These are phyloP conservation scores for Penicillium sp. DNA, from an alignment of 2,329 filamentous ascomycete species.

Conservation along the genomic window DNA sequence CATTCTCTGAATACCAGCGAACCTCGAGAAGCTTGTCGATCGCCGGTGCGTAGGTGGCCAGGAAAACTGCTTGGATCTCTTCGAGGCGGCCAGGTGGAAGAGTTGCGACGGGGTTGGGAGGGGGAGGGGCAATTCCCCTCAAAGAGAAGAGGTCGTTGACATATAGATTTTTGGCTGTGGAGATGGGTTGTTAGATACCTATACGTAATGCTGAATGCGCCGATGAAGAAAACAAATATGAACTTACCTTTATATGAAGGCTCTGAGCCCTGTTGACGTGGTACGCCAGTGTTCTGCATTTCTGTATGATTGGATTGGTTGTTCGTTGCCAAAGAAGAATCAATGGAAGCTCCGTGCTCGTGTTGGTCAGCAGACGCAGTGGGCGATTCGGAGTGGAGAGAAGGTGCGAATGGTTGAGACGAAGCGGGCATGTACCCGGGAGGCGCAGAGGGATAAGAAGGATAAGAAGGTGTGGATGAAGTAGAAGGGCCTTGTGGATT, in stretches of 20 bases:
- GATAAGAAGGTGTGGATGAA: slow-evolving; percentile 30
- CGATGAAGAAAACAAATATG: background rate
- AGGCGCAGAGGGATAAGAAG: slow-evolving; percentile 39
- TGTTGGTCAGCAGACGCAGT: slow-evolving; percentile 46
- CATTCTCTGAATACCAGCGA: slow-evolving; percentile 69
- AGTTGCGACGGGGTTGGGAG: slow-evolving; percentile 52
- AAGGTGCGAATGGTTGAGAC: slow-evolving; percentile 41
- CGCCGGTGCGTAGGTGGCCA: slow-evolving; percentile 71
- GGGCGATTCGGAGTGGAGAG: slow-evolving; percentile 38
- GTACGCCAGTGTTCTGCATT: slow-evolving; percentile 34
- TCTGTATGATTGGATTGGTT: slow-evolving; percentile 33
- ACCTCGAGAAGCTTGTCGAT: slow-evolving; percentile 78
- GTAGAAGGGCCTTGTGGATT: slow-evolving; percentile 39
- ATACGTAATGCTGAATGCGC: background rate
- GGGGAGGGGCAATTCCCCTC: slow-evolving; percentile 58
- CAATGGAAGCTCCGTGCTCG: slow-evolving; percentile 62
- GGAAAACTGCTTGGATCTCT: slow-evolving; percentile 70
- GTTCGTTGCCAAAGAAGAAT: slow-evolving; percentile 62
- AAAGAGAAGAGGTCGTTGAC: slow-evolving; percentile 71
- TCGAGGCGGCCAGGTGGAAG: slow-evolving; percentile 52
- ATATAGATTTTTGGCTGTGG: slow-evolving; percentile 63
- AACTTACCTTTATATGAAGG: slow-evolving; percentile 23
- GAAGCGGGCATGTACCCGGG: slow-evolving; percentile 41
- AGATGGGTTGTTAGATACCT: slow-evolving; percentile 41
- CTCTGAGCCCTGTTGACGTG: slow-evolving; percentile 21